phyloP scores from a whole-genome alignment of 2,329 filamentous ascomycete species.

The Meredithiella fracta region DNA sequence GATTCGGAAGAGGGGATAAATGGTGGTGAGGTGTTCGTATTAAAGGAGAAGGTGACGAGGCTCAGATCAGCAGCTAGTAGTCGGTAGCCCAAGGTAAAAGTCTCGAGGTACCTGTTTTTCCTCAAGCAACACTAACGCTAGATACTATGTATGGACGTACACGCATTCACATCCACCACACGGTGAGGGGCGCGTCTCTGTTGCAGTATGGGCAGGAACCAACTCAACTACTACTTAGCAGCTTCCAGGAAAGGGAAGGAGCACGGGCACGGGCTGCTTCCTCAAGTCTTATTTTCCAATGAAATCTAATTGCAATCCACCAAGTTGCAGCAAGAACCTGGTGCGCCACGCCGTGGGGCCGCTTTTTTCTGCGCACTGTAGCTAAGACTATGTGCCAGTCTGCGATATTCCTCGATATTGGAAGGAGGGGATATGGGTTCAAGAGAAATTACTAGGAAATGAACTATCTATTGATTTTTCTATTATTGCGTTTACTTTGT shows the following conservation, averaged over 20 bases:
- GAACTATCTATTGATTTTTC: no score
- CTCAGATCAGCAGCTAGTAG: neutral
- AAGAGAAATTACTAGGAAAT: no score
- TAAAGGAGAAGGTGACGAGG: slow-evolving; percentile 8
- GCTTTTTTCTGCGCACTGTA: neutral
- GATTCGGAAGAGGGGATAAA: slow-evolving; percentile 8
- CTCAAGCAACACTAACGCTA: neutral
- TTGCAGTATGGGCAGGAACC: neutral
- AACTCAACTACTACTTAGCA: neutral
- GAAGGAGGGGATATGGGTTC: no score
- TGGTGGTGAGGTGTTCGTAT: slow-evolving; percentile 14
- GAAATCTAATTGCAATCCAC: slow-evolving; percentile 7
- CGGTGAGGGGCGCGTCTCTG: neutral
- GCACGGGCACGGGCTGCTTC: slow-evolving; percentile 11
- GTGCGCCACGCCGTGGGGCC: neutral
- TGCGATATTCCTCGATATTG: no score
- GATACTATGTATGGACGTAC: no score
- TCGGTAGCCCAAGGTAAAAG: neutral
- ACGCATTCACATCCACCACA: neutral
- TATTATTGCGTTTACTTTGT: no score
- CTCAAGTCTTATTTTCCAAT: slow-evolving; percentile 6
- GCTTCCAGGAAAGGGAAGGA: slow-evolving; percentile 3
- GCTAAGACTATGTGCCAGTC: neutral
- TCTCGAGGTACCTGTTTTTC: neutral
- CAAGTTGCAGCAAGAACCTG: neutral